A percentile compares a stretch with the other conserved stretches of the same genome.
These are phyloP conservation scores for Fusarium azukiicola DNA, from an alignment of 2,329 filamentous ascomycete genomes.

Conservation along the genomic window DNA sequence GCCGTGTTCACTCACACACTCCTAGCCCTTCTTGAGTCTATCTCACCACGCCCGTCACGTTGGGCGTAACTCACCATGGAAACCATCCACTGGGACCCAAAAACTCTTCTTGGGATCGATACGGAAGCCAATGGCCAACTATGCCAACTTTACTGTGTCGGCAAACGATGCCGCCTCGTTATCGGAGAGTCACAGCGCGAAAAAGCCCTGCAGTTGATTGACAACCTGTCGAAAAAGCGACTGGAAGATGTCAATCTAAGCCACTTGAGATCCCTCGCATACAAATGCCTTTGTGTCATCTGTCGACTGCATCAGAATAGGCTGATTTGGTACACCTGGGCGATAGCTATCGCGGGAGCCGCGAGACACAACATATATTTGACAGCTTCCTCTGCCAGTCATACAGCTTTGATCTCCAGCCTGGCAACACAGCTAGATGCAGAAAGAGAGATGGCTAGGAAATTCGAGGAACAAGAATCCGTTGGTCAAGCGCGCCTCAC, in stretches of 20 bases:
- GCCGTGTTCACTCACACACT: neutral
- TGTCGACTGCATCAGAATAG: neutral
- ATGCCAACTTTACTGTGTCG: neutral
- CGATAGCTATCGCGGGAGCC: neutral
- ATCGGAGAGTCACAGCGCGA: neutral
- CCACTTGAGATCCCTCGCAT: neutral
- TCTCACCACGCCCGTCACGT: neutral
- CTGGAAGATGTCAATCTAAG: neutral
- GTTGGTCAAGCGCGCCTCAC: neutral
- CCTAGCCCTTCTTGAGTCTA: neutral
- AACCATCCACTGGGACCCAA: neutral
- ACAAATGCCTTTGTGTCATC: neutral
- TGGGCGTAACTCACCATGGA: neutral
- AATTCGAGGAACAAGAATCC: neutral
- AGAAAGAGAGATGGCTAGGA: neutral
- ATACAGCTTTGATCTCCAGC: neutral
- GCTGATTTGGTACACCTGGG: neutral
- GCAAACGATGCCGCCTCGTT: neutral
- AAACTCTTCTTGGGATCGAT: neutral
- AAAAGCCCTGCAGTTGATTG: neutral
- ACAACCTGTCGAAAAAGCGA: neutral
- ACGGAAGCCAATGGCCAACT: too few species aligned
- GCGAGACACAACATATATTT: neutral
- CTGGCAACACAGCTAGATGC: neutral
- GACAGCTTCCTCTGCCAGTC: neutral